Base-by-base conservation (phyloP, 768 basidiomycete genomes). In the Panellus pusillus region DNA sequence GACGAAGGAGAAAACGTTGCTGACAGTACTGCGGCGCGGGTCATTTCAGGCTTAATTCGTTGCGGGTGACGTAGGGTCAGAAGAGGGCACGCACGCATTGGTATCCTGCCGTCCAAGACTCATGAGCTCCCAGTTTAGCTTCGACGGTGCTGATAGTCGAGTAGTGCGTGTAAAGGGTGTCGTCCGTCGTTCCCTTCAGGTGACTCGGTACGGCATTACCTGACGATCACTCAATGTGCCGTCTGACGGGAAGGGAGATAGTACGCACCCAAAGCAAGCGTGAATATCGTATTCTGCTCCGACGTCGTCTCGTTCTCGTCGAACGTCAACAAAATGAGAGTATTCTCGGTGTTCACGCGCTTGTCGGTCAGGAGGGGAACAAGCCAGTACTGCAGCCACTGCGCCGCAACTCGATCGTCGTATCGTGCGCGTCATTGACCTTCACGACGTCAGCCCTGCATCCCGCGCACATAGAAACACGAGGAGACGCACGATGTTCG, bases 121-220 rank as follows among this genome's bases (percentile, higher is more conserved):
- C 37, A 76, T 76, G 20, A 87, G 79, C 4, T 69, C 68, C 84
- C 84, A 86, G 69, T 86, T 87, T 20, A n/a, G 76, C 74, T 67
- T 84, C 65, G 27, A 84, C 74, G 19, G 83, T 81, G 13, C 77
- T 74, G 43, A 85, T 70, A 39, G 68, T 62, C 4, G 82, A 83
- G 70, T 84, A 86, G 65, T 86, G 84, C 1, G 79, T 79, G 66
- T 86, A 85, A 69, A 76, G 83, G 7, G 73, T 79, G 39, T 65
- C 27, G 67, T 86, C 84, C 7, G 65, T 72, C 1, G 75, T 81
- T 27, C 76, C 77, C 18, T 66, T 54, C 19, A 78, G 62, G 11
- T 57, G 44, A 15, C 61, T 27, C 2, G 82, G 83, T 20, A 85
- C 60, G 17, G 72, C 79, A 29, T 68, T 69, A 36, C 72, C 73